phyloP scores from a whole-genome alignment of 2,329 filamentous ascomycete species.

The Cladosporium phlei region DNA sequence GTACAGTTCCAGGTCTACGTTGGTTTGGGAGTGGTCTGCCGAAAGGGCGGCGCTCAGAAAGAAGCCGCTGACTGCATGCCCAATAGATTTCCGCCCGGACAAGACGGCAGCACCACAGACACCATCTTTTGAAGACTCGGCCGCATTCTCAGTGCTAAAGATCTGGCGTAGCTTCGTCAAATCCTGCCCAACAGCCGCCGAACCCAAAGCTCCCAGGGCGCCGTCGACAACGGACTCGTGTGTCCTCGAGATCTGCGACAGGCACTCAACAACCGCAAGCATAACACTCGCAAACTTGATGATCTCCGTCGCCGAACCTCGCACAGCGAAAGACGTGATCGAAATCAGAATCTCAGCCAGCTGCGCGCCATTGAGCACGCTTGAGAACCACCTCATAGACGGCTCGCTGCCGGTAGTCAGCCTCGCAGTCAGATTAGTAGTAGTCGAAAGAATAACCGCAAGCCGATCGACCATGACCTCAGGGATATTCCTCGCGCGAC shows the following conservation, averaged over 20 bases:
- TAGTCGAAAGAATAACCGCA: not conserved
- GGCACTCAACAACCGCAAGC: not conserved
- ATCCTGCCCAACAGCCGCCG: slow-evolving; percentile 7
- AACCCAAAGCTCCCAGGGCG: slow-evolving; percentile 1
- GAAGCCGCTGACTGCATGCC: not conserved
- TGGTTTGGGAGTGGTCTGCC: slow-evolving; percentile 11
- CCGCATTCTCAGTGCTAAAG: not conserved
- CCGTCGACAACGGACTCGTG: slow-evolving; percentile 8
- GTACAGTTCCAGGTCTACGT: slow-evolving; percentile 5
- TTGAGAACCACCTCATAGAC: not conserved
- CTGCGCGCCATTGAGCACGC: slow-evolving; percentile 5
- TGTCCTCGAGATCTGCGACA: not conserved
- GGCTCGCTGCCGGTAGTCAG: not conserved
- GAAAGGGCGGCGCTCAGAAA: slow-evolving; percentile 5
- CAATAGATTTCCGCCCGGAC: not conserved
- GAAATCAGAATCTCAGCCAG: slow-evolving; percentile 5
- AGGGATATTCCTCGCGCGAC: slow-evolving; percentile 1
- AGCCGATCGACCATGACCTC: slow-evolving; percentile 5
- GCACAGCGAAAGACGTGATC: not conserved
- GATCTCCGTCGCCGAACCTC: not conserved
- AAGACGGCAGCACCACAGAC: not conserved
- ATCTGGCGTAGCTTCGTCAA: not conserved
- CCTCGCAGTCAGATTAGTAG: not conserved
- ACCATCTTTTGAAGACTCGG: not conserved
- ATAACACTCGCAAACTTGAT: not conserved